Base-by-base conservation (phyloP, 2,329 filamentous ascomycete genomes). In the Trichoderma gracile region DNA sequence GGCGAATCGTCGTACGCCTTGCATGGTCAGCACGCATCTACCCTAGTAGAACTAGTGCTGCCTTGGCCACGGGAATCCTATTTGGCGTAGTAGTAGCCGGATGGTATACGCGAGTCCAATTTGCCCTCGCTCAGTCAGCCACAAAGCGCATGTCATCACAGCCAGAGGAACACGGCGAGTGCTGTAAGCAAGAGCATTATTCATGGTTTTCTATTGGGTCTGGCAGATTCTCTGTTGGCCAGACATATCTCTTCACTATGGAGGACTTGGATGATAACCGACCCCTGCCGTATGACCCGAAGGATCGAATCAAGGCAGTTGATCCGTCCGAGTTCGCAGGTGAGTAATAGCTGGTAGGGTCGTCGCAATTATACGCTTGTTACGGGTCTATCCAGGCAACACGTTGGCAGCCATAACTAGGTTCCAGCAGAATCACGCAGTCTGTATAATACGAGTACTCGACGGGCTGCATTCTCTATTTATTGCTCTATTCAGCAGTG, bases 201-300 rank as follows among this genome's bases (percentile, higher is more conserved):
- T 45, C 23, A 42, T 33, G 19, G 8, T 40, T 21, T n/a, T 14
- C n/a, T 12, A 19, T 17, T 0, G 3, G 10, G 12, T 25, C n/a
- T 2, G 8, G 33, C 9, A 15, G 25, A 4, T 21, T 33, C 42
- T 38, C 33, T 42, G 46, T 40, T 54, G 59, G n/a, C n/a, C n/a
- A n/a, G n/a, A 27, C 33, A 47, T 23, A 53, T 53, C 9, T 17
- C 17, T 21, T 17, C 52, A 17, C 12, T 6, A 12, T 9, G 10
- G 23, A 33, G 33, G 0, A 4, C 9, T 17, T 9, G 46, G 19
- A 19, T 50, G 40, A 43, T 15, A 25, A 7, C 45, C 15, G 27
- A 21, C 17, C 30, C 3, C 14, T n/a, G 14, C 47, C 47, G 57
- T 61, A 53, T 61, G 57, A 61, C 47, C 57, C 47, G 57, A 25